Evolutionary conservation across 352 stramenopile species (phyloP).

Genomic region (Phytophthora rubi): DNA sequence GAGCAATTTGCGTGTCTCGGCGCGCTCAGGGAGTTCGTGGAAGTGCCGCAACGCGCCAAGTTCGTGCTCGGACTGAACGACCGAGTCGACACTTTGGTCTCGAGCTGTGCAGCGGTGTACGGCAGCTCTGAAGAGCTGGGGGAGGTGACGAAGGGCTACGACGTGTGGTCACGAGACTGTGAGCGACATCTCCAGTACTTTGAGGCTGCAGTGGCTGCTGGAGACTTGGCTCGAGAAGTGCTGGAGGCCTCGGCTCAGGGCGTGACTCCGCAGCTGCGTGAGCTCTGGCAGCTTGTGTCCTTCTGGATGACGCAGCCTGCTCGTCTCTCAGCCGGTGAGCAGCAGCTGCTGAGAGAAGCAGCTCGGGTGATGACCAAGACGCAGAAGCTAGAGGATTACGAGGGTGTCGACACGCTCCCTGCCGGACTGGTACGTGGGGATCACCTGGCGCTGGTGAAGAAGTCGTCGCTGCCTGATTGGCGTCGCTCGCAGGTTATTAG

Average conservation of each 20-base stretch:
- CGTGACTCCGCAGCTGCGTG: constrained; percentile 10
- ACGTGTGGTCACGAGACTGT: constrained; percentile 9
- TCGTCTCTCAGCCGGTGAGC: constrained; percentile 20
- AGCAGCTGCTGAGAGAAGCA: constrained; percentile 11
- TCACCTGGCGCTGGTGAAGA: constrained; percentile 24
- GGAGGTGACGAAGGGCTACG: constrained; percentile 1
- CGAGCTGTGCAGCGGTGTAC: constrained; percentile 1
- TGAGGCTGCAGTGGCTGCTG: constrained; percentile 1
- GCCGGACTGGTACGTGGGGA: constrained; percentile 18
- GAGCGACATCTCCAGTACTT: constrained; percentile 12
- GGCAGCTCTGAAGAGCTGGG: constrained; percentile 1
- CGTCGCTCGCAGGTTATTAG: not conserved
- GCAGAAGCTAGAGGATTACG: constrained; percentile 6
- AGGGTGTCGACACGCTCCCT: constrained; percentile 4
- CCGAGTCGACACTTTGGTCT: constrained; percentile 23
- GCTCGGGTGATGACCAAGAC: constrained; percentile 12
- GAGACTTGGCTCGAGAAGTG: constrained; percentile 4
- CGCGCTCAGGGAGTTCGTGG: constrained; percentile 18
- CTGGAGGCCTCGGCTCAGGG: constrained; percentile 1
- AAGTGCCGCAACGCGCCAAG: constrained; percentile 30
- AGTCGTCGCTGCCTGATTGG: constrained; percentile 24
- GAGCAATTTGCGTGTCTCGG: constrained; percentile 8
- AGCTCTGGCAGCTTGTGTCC: constrained; percentile 16
- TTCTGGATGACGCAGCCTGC: constrained; percentile 25
- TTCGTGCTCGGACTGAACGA: constrained; percentile 33